phyloP scores from a whole-genome alignment of 1,284 basidiomycete species.

The Pseudomicrostroma phylloplanum region DNA sequence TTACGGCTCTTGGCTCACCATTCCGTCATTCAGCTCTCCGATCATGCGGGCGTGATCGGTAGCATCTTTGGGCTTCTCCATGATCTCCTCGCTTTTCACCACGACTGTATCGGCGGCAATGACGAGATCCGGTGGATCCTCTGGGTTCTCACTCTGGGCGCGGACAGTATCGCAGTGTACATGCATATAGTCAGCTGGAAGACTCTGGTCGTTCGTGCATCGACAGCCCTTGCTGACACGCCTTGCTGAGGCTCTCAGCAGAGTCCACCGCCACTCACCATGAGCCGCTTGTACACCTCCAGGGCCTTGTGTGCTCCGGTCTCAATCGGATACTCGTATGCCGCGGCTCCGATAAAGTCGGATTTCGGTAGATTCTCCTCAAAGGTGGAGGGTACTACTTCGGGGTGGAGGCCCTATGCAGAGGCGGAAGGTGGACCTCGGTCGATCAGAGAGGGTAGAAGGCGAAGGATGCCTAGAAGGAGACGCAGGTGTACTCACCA shows the following conservation, averaged over 20 bases:
- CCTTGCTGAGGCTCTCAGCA: background rate
- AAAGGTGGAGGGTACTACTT: slow-evolving; percentile 82
- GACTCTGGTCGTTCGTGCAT: too few relatives aligned
- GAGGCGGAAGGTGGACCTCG: slow-evolving; percentile 53
- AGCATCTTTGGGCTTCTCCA: slow-evolving; percentile 79
- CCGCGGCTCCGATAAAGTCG: slow-evolving; percentile 63
- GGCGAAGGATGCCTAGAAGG: slow-evolving; percentile 19
- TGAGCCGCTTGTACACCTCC: slow-evolving; percentile 41
- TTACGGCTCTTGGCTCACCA: slow-evolving; percentile 68
- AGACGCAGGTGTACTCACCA: slow-evolving; percentile 4
- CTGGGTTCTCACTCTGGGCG: slow-evolving; percentile 56
- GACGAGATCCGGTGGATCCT: slow-evolving; percentile 84
- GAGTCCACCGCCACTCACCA: slow-evolving; percentile 9
- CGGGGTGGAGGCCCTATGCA: slow-evolving; percentile 64
- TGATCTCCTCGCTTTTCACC: slow-evolving; percentile 53
- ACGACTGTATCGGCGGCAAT: slow-evolving; percentile 59
- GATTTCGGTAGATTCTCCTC: slow-evolving; percentile 69
- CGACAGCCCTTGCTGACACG: background rate
- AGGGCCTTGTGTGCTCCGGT: slow-evolving; percentile 71
- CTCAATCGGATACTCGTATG: slow-evolving; percentile 83
- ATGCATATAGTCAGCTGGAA: too few relatives aligned
- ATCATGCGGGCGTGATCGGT: slow-evolving; percentile 83
- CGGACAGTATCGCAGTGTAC: background rate
- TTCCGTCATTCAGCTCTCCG: slow-evolving; percentile 71
- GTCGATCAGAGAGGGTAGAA: slow-evolving; percentile 9